A percentile compares a stretch with the other conserved stretches of the same genome.
Conservation (phyloP, 768 basidiomycete species). For the Coprinopsis sp. region DNA sequence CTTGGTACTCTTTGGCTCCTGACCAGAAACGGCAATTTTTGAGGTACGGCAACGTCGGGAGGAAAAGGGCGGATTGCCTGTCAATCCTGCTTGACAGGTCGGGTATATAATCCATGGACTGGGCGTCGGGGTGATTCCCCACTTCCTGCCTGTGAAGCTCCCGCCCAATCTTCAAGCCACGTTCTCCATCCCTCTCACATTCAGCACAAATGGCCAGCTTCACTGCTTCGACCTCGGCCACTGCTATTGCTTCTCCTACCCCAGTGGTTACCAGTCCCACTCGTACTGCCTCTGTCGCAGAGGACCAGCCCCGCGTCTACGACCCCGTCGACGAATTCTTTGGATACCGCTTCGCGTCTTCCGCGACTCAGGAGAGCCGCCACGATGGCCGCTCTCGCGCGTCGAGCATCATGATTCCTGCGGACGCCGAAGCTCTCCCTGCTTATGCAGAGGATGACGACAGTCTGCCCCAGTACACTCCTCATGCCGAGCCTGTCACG, state of each 20-base stretch:
- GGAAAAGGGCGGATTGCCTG: too few species aligned
- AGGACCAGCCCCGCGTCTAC: background rate
- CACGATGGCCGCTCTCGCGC: slow-evolving; percentile 32
- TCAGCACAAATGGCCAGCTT: slow-evolving; percentile 3
- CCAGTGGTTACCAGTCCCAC: background rate
- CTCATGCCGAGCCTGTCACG: slow-evolving; percentile 44
- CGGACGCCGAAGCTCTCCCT: slow-evolving; percentile 27
- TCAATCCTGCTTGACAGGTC: too few species aligned
- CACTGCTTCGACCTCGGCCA: slow-evolving; percentile 4
- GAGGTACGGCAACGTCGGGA: too few species aligned
- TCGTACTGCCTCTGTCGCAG: background rate
- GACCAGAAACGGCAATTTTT: too few species aligned
- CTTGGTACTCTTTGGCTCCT: too few species aligned
- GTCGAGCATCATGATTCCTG: slow-evolving; percentile 16
- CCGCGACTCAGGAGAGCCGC: slow-evolving; percentile 35
- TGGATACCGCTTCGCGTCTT: slow-evolving; percentile 31
- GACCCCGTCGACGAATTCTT: slow-evolving; percentile 18
- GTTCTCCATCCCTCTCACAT: too few species aligned
- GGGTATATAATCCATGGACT: too few species aligned
- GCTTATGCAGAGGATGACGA: slow-evolving; percentile 41
- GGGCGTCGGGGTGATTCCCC: too few species aligned
- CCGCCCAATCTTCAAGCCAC: too few species aligned
- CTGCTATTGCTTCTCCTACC: background rate
- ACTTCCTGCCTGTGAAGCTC: too few species aligned
- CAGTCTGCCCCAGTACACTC: slow-evolving; percentile 32